A percentile compares a stretch with the other conserved stretches of the same genome.
These are phyloP conservation scores for Calamus simplicifolius DNA, from an alignment of 176 grass and related monocot genomes.

Conservation along the genomic window DNA sequence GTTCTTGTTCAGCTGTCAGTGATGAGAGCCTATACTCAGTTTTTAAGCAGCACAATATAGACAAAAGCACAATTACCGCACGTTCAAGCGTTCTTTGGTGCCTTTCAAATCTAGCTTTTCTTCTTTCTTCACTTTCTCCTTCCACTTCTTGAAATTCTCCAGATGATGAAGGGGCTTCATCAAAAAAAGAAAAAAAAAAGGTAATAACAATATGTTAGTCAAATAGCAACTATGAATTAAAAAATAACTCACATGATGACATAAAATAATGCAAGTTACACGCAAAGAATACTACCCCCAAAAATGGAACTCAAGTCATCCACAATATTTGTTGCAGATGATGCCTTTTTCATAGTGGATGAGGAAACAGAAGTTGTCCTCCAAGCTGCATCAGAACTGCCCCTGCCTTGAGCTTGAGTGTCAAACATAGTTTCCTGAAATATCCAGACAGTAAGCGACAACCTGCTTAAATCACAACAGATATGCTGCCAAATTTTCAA, in stretches of 20 bases:
- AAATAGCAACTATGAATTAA: too few species aligned
- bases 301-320: slow-evolving; percentile 92
- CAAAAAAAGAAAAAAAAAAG: too few species aligned
- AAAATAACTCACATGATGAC: too few species aligned
- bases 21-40: neutral
- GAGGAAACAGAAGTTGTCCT: slow-evolving; percentile 42
- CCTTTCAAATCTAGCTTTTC: slow-evolving; percentile 20
- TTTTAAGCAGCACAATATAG: slow-evolving; percentile 6
- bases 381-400: slow-evolving; percentile 36
- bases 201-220: too few species aligned
- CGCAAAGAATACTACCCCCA: slow-evolving; percentile 63
- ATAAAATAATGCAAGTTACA: too few species aligned
- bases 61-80: slow-evolving; percentile 12
- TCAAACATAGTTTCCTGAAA: slow-evolving; percentile 77
- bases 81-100: slow-evolving; percentile 15
- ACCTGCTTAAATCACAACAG: neutral
- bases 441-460: slow-evolving; percentile 9
- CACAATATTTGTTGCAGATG: slow-evolving; percentile 75
- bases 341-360: slow-evolving; percentile 56
- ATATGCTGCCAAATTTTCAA: slow-evolving; percentile 9
- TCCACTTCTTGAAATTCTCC: neutral
- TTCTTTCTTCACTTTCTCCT: slow-evolving; percentile 5
- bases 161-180: neutral
- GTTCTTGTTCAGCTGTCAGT: too few species aligned
- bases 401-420: slow-evolving; percentile 57